These are phyloP conservation scores for Annulohypoxylon moriforme DNA, from an alignment of 495 filamentous ascomycete genomes.

Conservation along the genomic window DNA sequence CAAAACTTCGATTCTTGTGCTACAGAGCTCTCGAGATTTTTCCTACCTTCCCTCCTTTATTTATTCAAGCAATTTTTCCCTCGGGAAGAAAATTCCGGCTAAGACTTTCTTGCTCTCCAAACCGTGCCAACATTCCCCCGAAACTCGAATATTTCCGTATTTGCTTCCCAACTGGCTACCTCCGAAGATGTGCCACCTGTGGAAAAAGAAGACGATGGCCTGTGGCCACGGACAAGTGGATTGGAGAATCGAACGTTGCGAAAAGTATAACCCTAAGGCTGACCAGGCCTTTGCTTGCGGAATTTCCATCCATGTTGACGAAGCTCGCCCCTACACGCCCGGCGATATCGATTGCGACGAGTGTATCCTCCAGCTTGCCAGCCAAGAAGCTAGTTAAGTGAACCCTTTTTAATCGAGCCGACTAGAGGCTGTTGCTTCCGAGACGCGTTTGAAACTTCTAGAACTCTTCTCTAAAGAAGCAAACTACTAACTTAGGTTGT, in stretches of 20 bases:
- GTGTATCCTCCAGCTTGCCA: neutral
- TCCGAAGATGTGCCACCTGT: constrained; percentile 18
- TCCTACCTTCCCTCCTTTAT: neutral
- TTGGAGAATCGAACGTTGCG: neutral
- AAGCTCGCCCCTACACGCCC: neutral
- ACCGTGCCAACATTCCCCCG: neutral
- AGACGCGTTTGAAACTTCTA: too few relatives aligned
- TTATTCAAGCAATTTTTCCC: neutral
- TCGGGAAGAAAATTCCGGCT: neutral
- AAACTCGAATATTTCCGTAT: too few relatives aligned
- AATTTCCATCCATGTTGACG: neutral
- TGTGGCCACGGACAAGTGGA: neutral
- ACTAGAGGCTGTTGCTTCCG: too few relatives aligned
- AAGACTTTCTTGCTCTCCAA: neutral
- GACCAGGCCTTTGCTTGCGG: neutral
- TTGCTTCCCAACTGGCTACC: neutral
- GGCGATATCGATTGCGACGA: neutral
- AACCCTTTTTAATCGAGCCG: too few relatives aligned
- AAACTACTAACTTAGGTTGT: too few relatives aligned
- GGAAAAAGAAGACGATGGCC: neutral
- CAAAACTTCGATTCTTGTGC: too few relatives aligned
- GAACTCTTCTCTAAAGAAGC: too few relatives aligned
- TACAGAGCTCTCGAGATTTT: neutral
- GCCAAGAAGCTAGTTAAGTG: too few relatives aligned
- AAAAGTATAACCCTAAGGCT: neutral